Base-by-base conservation (phyloP, 2,329 filamentous ascomycete genomes). In the Chaetomium strumarium region DNA sequence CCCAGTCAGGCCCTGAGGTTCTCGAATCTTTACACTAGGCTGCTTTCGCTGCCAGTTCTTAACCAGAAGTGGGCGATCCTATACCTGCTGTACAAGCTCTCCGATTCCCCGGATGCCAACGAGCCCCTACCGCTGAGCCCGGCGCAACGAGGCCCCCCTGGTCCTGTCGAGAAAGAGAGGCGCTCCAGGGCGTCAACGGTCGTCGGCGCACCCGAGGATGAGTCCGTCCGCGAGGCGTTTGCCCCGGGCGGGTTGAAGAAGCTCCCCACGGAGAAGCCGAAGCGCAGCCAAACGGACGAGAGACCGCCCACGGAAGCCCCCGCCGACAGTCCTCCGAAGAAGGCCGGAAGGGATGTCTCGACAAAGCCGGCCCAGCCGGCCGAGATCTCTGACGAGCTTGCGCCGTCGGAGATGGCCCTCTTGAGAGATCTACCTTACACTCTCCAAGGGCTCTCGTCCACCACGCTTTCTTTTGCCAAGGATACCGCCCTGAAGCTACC, bases 61-160 rank as follows among this genome's bases (percentile, higher is more conserved):
- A 87, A 88, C 63, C 88, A 96, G 69, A 99, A 99, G 78, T 97
- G 91, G 90, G 90, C 88, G 3, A 96, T 99, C 59, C 77, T 99
- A 17, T 95, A 95, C 67, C 83, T 99, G 39, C 80, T 99, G 39
- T 87, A 93, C 67, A 84, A 89, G 62, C 79, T 96, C 44, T 84
- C 88, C 56, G 87, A 91, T 64, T 82, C 80, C 3, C 76, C 78
- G 33, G 75, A 81, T 55, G 78, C 79, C 2, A 73, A 69, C 60
- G 75, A 79, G 49, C 78, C 75, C 40, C 67, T 73, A 11, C 73
- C 74, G n/a, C 60, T 75, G 34, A 75, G 67, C 51, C 73, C 71
- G n/a, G 24, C 48, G 63, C 48, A 57, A 59, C 60, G 58, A 30
- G 40, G 53, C 16, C 52, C 56, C 43, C 48, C 52, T 5, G 51